Percentiles rank a stretch among this genome's conserved stretches.
Conservation (phyloP, 2,329 filamentous ascomycete species). For the Chrysoporthe austroafricana region DNA sequence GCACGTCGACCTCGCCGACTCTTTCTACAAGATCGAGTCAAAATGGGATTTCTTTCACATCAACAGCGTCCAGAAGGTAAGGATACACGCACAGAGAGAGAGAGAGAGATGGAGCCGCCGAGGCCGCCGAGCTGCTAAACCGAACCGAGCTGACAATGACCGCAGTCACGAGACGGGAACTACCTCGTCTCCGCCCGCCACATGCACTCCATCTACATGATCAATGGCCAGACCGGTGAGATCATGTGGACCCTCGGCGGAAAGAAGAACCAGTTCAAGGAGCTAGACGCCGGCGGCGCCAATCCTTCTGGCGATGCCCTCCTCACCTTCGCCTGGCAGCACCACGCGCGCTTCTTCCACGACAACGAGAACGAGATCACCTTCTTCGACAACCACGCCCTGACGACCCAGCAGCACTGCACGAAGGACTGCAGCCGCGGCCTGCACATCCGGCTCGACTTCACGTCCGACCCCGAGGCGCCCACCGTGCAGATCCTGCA, state of each 20-base stretch:
- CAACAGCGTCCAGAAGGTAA: constrained; percentile 48
- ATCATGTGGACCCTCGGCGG: constrained; percentile 58
- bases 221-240: constrained; percentile 53
- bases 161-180: constrained; percentile 43
- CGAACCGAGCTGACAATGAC: constrained; percentile 3
- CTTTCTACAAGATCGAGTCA: constrained; percentile 19
- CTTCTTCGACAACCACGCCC: constrained; percentile 51
- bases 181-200: constrained; percentile 59
- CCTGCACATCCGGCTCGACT: constrained; percentile 44
- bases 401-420: constrained; percentile 37
- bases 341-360: constrained; percentile 49
- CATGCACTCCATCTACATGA: constrained; percentile 49
- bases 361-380: constrained; percentile 35
- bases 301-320: neutral
- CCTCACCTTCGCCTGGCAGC: constrained; percentile 47
- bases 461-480: constrained; percentile 28
- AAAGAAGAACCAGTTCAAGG: constrained; percentile 48
- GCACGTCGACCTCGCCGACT: constrained; percentile 33
- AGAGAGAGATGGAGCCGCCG: neutral
- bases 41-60: constrained; percentile 52
- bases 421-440: constrained; percentile 39
- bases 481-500: constrained; percentile 49
- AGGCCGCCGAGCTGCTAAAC: neutral
- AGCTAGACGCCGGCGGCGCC: constrained; percentile 22
- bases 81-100: neutral